Conservation (phyloP, 1,284 basidiomycete species). For the Leucoagaricus sp. region DNA sequence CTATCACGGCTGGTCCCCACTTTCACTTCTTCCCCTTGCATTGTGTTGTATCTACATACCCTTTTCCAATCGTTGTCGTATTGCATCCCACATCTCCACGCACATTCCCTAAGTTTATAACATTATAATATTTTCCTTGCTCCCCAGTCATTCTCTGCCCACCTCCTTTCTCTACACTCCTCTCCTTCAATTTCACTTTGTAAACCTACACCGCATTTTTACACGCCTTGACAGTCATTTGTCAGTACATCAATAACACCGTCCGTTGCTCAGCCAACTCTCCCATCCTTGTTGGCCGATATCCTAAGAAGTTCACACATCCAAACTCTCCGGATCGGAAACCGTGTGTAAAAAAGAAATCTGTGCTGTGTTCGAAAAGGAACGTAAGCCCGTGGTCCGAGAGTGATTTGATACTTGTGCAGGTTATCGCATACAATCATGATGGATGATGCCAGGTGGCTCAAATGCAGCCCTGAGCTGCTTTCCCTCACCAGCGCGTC, state of each 20-base stretch:
- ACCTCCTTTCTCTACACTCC: neutral
- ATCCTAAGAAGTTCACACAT: neutral
- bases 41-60: neutral
- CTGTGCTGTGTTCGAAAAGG: neutral
- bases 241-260: neutral
- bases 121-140: slow-evolving; percentile 11
- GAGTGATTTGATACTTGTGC: neutral
- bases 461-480: neutral
- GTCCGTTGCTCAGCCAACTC: neutral
- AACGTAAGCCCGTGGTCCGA: too few species aligned
- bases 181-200: neutral
- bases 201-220: slow-evolving; percentile 4
- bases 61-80: neutral
- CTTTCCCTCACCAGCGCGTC: neutral
- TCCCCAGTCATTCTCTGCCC: slow-evolving; percentile 9
- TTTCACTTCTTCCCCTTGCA: neutral
- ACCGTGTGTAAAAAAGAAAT: neutral
- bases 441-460: neutral
- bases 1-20: slow-evolving; percentile 6
- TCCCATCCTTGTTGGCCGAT: neutral
- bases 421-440: neutral
- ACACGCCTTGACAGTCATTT: neutral
- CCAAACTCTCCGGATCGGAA: neutral
- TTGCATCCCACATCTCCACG: neutral
- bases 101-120: slow-evolving; percentile 4